Evolutionary conservation across 768 basidiomycete genomes (phyloP).

Genomic region (Neoboletus magnificus): DNA sequence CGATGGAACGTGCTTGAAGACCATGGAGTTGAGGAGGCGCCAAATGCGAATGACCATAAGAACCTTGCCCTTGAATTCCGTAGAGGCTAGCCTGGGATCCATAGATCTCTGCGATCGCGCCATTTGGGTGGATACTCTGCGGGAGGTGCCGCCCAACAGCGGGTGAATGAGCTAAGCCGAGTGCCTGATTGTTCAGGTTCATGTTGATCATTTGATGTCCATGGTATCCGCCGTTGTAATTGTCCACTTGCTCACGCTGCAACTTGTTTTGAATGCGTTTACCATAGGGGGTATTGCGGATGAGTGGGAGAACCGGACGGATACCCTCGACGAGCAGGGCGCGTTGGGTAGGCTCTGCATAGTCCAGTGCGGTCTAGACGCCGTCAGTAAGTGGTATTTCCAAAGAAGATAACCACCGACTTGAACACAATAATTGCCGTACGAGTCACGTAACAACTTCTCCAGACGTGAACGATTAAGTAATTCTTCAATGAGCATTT

Average conservation of each 20-base stretch:
- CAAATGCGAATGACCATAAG: constrained; percentile 58
- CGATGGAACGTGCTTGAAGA: constrained; percentile 70
- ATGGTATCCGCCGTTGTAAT: constrained; percentile 53
- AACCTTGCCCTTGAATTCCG: constrained; percentile 51
- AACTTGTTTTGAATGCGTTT: constrained; percentile 99
- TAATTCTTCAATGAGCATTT: constrained; percentile 92
- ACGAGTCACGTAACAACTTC: constrained; percentile 93
- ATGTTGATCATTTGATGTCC: constrained; percentile 62
- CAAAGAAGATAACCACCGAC: constrained; percentile 35
- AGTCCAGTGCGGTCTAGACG: constrained; percentile 88
- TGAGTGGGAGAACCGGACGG: constrained; percentile 95
- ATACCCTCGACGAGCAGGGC: constrained; percentile 94
- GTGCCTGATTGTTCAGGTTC: constrained; percentile 51
- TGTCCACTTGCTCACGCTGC: constrained; percentile 88
- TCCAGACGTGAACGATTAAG: constrained; percentile 93
- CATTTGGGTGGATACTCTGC: constrained; percentile 48
- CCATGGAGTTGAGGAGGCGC: constrained; percentile 49
- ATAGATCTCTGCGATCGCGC: constrained; percentile 64
- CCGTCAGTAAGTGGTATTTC: constrained; percentile 15
- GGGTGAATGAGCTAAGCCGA: constrained; percentile 41
- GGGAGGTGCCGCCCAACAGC: constrained; percentile 55
- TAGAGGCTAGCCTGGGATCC: constrained; percentile 61
- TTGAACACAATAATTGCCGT: constrained; percentile 94
- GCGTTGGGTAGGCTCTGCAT: constrained; percentile 92
- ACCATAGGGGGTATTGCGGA: constrained; percentile 98